Percentiles rank a stretch among this genome's conserved stretches.
phyloP scores from a whole-genome alignment of 768 basidiomycete genomes.

The Rhodotorula diobovata region DNA sequence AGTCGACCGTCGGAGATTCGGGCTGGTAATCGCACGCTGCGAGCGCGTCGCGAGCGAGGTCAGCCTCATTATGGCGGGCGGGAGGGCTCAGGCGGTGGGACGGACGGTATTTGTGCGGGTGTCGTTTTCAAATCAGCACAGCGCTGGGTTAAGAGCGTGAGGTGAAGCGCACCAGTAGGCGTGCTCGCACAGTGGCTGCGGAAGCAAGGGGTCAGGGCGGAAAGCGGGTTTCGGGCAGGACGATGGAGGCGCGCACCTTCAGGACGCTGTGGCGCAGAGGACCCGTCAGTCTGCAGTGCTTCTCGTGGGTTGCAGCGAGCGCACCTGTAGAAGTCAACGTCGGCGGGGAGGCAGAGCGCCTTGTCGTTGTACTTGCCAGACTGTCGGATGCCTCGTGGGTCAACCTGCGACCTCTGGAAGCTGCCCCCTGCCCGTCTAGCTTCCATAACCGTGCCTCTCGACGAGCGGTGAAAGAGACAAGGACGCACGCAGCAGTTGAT shows the following conservation, averaged over 20 bases:
- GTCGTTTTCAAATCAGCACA: no score
- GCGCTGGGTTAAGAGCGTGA: neutral
- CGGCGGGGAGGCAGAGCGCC: neutral
- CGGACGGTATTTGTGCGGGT: neutral
- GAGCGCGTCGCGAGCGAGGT: neutral
- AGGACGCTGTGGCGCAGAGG: neutral
- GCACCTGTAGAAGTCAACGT: slow-evolving; percentile 17
- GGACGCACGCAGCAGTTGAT: slow-evolving; percentile 19
- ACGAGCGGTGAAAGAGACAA: neutral
- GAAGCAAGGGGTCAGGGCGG: neutral
- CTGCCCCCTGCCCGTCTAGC: no score
- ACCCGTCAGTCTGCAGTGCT: neutral
- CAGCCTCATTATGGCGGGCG: no score
- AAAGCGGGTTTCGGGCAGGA: neutral
- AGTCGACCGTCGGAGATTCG: slow-evolving; percentile 15
- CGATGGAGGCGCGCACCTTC: neutral
- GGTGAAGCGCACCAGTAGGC: slow-evolving; percentile 20
- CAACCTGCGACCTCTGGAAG: no score
- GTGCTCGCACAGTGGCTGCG: neutral
- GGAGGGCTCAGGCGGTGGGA: no score
- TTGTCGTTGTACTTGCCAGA: slow-evolving; percentile 13
- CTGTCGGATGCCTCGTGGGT: neutral
- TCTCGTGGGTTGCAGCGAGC: neutral
- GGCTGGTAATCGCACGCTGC: slow-evolving; percentile 14
- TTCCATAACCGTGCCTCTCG: no score